Base-by-base conservation (phyloP, 202 grass and related monocot genomes). In the Zoysia matrella region DNA sequence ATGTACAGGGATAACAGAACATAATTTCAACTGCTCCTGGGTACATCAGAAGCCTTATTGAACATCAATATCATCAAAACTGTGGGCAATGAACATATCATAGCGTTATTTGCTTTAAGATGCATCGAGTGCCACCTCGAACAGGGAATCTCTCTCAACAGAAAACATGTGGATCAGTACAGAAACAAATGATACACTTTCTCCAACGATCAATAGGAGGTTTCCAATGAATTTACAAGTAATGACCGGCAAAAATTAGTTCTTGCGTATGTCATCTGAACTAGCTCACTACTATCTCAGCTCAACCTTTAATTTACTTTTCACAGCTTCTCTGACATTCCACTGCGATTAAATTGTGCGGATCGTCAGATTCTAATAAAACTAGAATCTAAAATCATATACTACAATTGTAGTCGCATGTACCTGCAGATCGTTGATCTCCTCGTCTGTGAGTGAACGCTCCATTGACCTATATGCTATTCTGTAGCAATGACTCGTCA, bases 401-500 rank as follows among this genome's bases (percentile, higher is more conserved):
- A 52, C 7, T 12, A 79, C 95, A 95, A 36, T 36, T 36, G 30
- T 36, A 36, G 30, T 36, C 30, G 30, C 30, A 36, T 36, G 30
- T 36, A 36, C 30, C 30, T 36, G 30, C 30, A 36, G 30, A 36
- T 36, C 30, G 30, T 36, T 36, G 30, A 36, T 36, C 30, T 36
- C 30, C 30, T 36, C 30, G 30, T 36, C 30, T 36, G 30, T 36
- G 30, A 36, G 30, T 36, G 30, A 36, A 36, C 30, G 30, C 30
- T 36, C 30, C 30, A 36, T 36, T 36, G 30, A 36, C 30, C 30
- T 36, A 36, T 36, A 36, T 36, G 30, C 30, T 36, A 36, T 36
- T 36, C 30, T 36, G 30, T 36, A 36, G 85, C 92, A 98, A 81
- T 95, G 92, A 73, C 95, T 95, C 7, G 95, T 95, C 89, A 95